Conservation (phyloP, 176 grass and related monocot genomes). For the Puya raimondii region DNA sequence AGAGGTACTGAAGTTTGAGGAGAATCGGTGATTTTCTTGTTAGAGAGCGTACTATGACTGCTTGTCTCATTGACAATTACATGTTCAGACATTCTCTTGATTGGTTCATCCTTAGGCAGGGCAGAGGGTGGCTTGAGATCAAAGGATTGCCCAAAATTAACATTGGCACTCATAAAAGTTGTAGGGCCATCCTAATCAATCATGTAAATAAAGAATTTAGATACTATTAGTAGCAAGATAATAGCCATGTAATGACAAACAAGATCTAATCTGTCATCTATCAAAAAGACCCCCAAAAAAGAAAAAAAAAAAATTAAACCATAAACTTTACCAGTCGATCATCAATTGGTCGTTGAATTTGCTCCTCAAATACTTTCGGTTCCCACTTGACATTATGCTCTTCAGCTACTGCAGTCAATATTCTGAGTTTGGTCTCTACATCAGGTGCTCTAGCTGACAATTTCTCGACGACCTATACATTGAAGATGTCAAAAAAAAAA, state of each 20-base stretch:
- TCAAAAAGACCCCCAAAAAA: background rate
- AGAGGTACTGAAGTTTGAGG: conserved; percentile 28
- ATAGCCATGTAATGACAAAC: background rate
- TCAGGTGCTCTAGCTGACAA: conserved; percentile 85
- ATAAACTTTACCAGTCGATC: conserved; percentile 46
- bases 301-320: conserved; percentile 4
- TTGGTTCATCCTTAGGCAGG: conserved; percentile 13
- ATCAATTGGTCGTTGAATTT: conserved; percentile 58
- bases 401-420: conserved; percentile 66
- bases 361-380: conserved; percentile 71
- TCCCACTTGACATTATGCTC: conserved; percentile 91
- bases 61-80: conserved; percentile 1
- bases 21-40: conserved; percentile 17
- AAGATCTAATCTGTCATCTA: too few species aligned
- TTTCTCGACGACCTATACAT: conserved; percentile 72
- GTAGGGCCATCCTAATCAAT: conserved; percentile 44
- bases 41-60: conserved; percentile 18
- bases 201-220: conserved; percentile 4
- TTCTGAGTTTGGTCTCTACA: conserved; percentile 66
- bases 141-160: conserved; percentile 18
- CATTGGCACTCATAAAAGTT: conserved; percentile 42
- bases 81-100: conserved; percentile 15
- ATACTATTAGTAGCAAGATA: too few species aligned
- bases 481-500: background rate
- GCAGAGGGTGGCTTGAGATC: conserved; percentile 11